Evolutionary conservation across 2,329 filamentous ascomycete species (phyloP).

Genomic region (Alternaria postmessia): DNA sequence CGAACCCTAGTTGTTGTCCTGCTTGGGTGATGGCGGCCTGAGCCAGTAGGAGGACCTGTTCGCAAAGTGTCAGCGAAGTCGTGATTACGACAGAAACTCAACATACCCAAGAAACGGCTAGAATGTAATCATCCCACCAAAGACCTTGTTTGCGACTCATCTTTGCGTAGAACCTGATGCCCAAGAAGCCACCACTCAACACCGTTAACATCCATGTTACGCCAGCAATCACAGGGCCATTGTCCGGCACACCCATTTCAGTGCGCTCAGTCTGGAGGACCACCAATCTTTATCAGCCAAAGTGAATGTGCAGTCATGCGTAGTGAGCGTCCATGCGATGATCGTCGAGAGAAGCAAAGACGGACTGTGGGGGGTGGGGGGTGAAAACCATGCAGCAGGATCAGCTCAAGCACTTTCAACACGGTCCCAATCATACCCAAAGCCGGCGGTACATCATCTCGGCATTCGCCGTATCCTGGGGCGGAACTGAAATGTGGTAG

Average conservation of each 20-base stretch:
- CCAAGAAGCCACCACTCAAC: conserved; percentile 32
- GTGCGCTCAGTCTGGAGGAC: conserved; percentile 3
- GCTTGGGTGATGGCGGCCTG: conserved; percentile 32
- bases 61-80: conserved; percentile 1
- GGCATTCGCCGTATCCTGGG: conserved; percentile 3
- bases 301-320: conserved; percentile 2
- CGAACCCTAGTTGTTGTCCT: conserved; percentile 32
- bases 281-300: conserved; percentile 5
- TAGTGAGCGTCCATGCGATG: neutral
- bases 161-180: conserved; percentile 39
- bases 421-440: conserved; percentile 3
- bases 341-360: neutral
- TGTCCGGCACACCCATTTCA: conserved; percentile 27
- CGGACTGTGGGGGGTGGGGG: neutral
- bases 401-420: neutral
- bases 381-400: conserved; percentile 1
- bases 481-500: conserved; percentile 1
- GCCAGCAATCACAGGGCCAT: conserved; percentile 35
- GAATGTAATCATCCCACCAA: conserved; percentile 44
- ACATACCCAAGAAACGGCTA: conserved; percentile 37
- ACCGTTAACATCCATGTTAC: conserved; percentile 37
- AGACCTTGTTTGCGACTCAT: conserved; percentile 32
- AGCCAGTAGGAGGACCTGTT: conserved; percentile 31
- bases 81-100: too few relatives aligned
- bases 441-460: neutral